phyloP scores from a whole-genome alignment of 768 basidiomycete genomes.

The Leucocoprinus birnbaumii region DNA sequence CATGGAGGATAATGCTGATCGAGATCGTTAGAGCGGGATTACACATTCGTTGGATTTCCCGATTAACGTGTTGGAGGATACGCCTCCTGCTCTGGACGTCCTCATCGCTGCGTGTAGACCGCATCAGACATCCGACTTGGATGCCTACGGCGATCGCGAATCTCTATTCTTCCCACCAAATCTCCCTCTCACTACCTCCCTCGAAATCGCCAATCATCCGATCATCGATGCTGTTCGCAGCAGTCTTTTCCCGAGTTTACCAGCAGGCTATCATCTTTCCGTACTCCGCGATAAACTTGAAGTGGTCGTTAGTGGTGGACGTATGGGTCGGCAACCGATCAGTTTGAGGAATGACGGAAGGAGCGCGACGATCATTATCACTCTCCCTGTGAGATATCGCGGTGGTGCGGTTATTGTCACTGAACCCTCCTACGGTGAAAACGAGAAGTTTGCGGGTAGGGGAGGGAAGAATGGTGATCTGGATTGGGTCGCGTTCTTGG shows the following conservation, averaged over 20 bases:
- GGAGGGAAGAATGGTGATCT: conserved; percentile 64
- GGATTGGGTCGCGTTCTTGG: conserved; percentile 76
- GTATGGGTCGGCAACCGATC: conserved; percentile 53
- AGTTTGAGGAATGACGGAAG: conserved; percentile 60
- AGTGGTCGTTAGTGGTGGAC: conserved; percentile 58
- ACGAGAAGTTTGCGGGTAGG: conserved; percentile 59
- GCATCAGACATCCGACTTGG: conserved; percentile 51
- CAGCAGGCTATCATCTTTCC: conserved; percentile 67
- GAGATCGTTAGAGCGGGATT: conserved; percentile 58
- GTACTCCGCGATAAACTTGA: conserved; percentile 69
- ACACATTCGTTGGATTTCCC: conserved; percentile 83
- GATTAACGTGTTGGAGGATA: conserved; percentile 70
- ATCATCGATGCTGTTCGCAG: conserved; percentile 75
- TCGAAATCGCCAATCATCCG: conserved; percentile 80
- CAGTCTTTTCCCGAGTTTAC: conserved; percentile 69
- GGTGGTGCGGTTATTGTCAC: conserved; percentile 66
- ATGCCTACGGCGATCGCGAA: conserved; percentile 57
- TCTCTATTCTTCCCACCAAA: conserved; percentile 71
- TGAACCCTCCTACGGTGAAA: conserved; percentile 46
- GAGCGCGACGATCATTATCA: conserved; percentile 69
- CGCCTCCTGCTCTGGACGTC: conserved; percentile 76
- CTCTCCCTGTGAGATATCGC: conserved; percentile 70
- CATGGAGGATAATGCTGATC: too few species aligned
- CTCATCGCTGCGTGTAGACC: conserved; percentile 73
- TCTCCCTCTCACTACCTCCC: conserved; percentile 69